Base-by-base conservation (phyloP, 352 stramenopile genomes). In the Globisporangium paroecandrum region DNA sequence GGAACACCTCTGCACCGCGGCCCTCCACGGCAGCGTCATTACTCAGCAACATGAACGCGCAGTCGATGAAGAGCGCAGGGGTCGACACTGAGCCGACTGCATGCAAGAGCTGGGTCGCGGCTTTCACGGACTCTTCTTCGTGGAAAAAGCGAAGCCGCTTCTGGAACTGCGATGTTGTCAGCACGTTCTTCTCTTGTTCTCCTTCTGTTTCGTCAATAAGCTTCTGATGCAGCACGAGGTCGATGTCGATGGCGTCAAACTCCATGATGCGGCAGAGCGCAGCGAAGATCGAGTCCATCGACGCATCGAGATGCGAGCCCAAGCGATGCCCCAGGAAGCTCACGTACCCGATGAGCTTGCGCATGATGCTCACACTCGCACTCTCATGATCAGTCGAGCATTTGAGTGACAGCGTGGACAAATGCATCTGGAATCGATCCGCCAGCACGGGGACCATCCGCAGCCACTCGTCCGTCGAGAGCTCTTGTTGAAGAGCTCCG, bases 131-230 rank as follows among this genome's bases (percentile, higher is more conserved):
- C n/a, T 78, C 70, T 61, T 92, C 79, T 24, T 91, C 85, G 63
- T 89, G 80, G 54, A 96, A 94, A 55, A 81, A 77, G 3, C 73
- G 74, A 41, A 94, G 78, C 12, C 87, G 78, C 65, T 94, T 95
- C 49, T 88, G 85, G 70, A 90, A 96, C 63, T 95, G 86, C 29
- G 87, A 81, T 12, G 91, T 70, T 51, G 81, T 64, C 54, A 90
- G 53, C 20, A 53, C 47, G 13, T 60, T 41, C 20, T 12, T 32
- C 25, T 22, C 6, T 32, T 15, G 24, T 46, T 62, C 55, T 25
- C 18, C 64, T 49, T 64, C 54, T 20, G 64, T 62, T 25, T 13
- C 59, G n/a, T 47, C 56, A 49, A 62, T 69, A 43, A 71, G 58
- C 32, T 61, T 77, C 58, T 89, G 77, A 64, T 95, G 72, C 29